Base-by-base conservation (phyloP, 176 grass and related monocot species). In the Avena sativa region DNA sequence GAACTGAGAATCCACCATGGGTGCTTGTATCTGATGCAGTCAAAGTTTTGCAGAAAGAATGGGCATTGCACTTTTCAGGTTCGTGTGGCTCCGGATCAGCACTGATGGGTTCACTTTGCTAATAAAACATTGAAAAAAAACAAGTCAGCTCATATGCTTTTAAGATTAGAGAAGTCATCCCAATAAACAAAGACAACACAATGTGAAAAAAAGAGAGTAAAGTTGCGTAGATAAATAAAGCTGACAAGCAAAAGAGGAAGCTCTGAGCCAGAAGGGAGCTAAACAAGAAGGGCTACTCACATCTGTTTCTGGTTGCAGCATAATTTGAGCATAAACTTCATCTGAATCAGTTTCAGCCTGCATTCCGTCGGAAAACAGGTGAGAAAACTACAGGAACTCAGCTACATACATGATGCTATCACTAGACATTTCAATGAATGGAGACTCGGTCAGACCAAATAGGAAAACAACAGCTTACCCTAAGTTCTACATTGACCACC, bases 311-410 rank as follows among this genome's bases (percentile, higher is more conserved):
- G 93, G 93, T 46, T 90, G 88, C 55, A 98, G 85, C 81, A 92
- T 98, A 86, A 98, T 95, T 68, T 95, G 96, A 77, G 93, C 90
- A 69, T 94, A 98, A 71, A 95, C 93, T 91, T 98, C 96, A 86
- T 98, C 96, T 0, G 89, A 94, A 78, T 98, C 96, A 71, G 93
- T 87, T 87, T 98, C 96, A 88, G 91, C 93, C 96, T 98, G 64
- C 69, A 86, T 50, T 52, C 71, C 70, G 57, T n/a, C 82, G 56
- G 44, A 90, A 66, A 78, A 44, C 38, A 34, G 44, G 60, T 86
- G 34, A 80, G 60, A 14, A 89, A 71, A 85, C 56, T 50, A 81
- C 25, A 78, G 14, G 21, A 72, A 57, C 19, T 12, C 48, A 49
- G 12, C 4, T 36, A 30, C 9, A 17, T 13, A 64, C 10, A 21